phyloP scores from a whole-genome alignment of 2,329 filamentous ascomycete species.

The Fusarium keratoplasticum region DNA sequence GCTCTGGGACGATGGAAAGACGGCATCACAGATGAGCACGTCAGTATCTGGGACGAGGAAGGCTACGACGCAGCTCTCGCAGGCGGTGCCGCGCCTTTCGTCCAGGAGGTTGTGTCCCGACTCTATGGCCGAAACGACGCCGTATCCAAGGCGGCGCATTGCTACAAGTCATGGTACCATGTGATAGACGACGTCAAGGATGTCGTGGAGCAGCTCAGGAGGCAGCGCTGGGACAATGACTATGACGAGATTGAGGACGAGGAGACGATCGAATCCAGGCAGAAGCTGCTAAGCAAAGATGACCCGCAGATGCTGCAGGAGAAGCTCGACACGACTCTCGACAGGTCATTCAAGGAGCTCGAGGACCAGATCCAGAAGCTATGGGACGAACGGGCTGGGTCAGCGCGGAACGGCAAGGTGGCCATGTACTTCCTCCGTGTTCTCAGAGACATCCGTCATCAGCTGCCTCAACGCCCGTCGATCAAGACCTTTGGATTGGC shows the following conservation, averaged over 20 bases:
- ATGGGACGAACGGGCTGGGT: constrained; percentile 60
- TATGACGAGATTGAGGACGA: constrained; percentile 81
- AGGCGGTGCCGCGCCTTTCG: constrained; percentile 74
- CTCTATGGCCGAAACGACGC: constrained; percentile 78
- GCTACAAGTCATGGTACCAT: constrained; percentile 79
- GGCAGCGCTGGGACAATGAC: constrained; percentile 81
- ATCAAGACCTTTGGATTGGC: constrained; percentile 68
- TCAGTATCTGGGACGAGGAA: constrained; percentile 75
- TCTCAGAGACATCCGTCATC: constrained; percentile 77
- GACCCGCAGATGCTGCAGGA: constrained; percentile 74
- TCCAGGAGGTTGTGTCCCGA: constrained; percentile 74
- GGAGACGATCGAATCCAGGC: constrained; percentile 73
- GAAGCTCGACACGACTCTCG: constrained; percentile 67
- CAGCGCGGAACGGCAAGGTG: constrained; percentile 62
- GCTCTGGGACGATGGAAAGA: constrained; percentile 71
- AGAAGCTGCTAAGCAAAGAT: constrained; percentile 76
- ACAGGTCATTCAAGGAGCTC: constrained; percentile 68
- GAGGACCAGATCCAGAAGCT: constrained; percentile 65
- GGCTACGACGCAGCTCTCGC: constrained; percentile 74
- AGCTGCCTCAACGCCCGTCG: constrained; percentile 66
- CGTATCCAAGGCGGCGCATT: constrained; percentile 69
- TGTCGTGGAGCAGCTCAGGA: constrained; percentile 73
- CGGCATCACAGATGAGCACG: constrained; percentile 61
- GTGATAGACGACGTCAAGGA: constrained; percentile 75
- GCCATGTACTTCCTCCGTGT: constrained; percentile 78